Evolutionary conservation across 2,329 filamentous ascomycete species (phyloP).

Genomic region (Ilyonectria sp.): DNA sequence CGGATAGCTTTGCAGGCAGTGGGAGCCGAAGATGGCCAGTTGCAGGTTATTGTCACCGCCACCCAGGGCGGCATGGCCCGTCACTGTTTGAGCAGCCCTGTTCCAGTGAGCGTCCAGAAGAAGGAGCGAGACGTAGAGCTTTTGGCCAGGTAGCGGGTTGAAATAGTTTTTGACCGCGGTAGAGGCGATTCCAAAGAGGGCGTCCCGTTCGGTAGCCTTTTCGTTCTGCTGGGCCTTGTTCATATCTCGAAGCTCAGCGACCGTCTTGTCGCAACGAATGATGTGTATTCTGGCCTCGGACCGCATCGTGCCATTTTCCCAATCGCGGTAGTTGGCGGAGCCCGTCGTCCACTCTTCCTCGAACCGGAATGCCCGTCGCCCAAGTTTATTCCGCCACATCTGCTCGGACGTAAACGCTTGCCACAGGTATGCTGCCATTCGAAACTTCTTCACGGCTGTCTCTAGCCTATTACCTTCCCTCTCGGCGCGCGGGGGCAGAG

Average conservation of each 20-base stretch:
- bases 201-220: slow-evolving; percentile 77
- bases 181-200: slow-evolving; percentile 82
- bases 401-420: slow-evolving; percentile 97
- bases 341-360: slow-evolving; percentile 96
- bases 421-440: slow-evolving; percentile 97
- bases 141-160: slow-evolving; percentile 80
- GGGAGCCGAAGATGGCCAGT: slow-evolving; percentile 92
- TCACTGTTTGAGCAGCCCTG: slow-evolving; percentile 76
- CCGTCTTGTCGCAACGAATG: slow-evolving; percentile 85
- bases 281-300: slow-evolving; percentile 94
- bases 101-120: slow-evolving; percentile 94
- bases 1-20: slow-evolving; percentile 92
- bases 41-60: slow-evolving; percentile 81
- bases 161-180: slow-evolving; percentile 87
- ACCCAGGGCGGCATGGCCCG: slow-evolving; percentile 88
- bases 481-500: slow-evolving; percentile 80
- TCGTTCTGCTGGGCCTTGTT: slow-evolving; percentile 84
- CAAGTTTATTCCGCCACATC: slow-evolving; percentile 91
- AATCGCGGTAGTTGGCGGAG: slow-evolving; percentile 83
- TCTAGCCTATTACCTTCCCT: slow-evolving; percentile 88
- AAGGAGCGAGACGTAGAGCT: slow-evolving; percentile 89
- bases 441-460: slow-evolving; percentile 88
- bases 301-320: slow-evolving; percentile 79
- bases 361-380: slow-evolving; percentile 88
- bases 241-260: slow-evolving; percentile 85